These are phyloP conservation scores for Dryadomyces quercus-mongolicae DNA, from an alignment of 2,329 filamentous ascomycete genomes.

Conservation along the genomic window DNA sequence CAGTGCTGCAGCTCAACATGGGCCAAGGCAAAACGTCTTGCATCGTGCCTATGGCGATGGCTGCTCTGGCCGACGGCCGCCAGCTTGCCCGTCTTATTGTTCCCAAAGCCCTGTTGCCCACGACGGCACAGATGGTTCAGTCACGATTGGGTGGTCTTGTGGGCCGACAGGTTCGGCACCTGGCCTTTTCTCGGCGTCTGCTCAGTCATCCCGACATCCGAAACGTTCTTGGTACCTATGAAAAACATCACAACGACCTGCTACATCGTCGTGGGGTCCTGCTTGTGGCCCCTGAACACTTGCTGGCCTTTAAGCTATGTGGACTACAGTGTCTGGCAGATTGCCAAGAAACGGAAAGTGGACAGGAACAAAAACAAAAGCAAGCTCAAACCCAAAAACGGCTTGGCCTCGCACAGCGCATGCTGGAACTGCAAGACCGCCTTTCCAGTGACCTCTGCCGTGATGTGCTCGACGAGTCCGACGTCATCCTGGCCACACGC, in stretches of 20 bases:
- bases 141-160: constrained; percentile 41
- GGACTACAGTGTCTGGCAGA: constrained; percentile 45
- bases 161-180: constrained; percentile 37
- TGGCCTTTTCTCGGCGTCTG: constrained; percentile 45
- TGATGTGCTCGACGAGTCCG: constrained; percentile 55
- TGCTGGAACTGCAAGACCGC: constrained; percentile 39
- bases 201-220: constrained; percentile 20
- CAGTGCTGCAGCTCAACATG: constrained; percentile 56
- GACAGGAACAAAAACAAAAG: constrained; percentile 17
- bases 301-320: constrained; percentile 52
- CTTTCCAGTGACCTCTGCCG: constrained; percentile 32
- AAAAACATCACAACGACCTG: constrained; percentile 24
- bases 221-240: constrained; percentile 21
- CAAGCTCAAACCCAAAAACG: background rate
- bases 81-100: constrained; percentile 41
- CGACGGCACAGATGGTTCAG: constrained; percentile 45
- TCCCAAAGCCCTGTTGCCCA: constrained; percentile 41
- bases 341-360: constrained; percentile 16
- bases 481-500: constrained; percentile 38
- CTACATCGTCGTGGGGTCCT: constrained; percentile 37
- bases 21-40: constrained; percentile 44
- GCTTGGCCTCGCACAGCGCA: constrained; percentile 13
- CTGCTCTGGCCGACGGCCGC: constrained; percentile 29
- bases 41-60: constrained; percentile 40
- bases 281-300: constrained; percentile 49